These are phyloP conservation scores for Moringa oleifera DNA, from an alignment of 345 rosid genomes.

Conservation along the genomic window DNA sequence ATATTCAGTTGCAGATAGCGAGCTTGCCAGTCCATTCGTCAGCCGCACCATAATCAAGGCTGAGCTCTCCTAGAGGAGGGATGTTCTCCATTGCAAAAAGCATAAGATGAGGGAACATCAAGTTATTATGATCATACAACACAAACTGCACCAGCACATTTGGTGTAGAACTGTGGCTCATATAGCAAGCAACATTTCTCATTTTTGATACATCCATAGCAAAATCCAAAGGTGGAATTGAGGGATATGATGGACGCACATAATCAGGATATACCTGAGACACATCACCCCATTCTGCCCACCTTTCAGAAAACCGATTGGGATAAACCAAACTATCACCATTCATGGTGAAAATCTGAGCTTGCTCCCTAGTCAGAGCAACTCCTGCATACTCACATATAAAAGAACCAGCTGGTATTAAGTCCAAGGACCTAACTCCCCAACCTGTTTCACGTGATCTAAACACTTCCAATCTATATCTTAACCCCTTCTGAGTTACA, in stretches of 20 bases:
- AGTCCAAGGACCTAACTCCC: slow-evolving; percentile 87
- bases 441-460: slow-evolving; percentile 88
- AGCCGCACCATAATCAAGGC: slow-evolving; percentile 90
- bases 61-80: slow-evolving; percentile 83
- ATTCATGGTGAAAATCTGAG: slow-evolving; percentile 66
- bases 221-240: slow-evolving; percentile 77
- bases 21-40: slow-evolving; percentile 81
- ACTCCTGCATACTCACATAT: slow-evolving; percentile 90
- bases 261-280: slow-evolving; percentile 56
- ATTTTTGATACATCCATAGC: slow-evolving; percentile 92
- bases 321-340: slow-evolving; percentile 83
- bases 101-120: slow-evolving; percentile 92
- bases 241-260: slow-evolving; percentile 52
- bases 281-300: slow-evolving; percentile 89
- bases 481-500: slow-evolving; percentile 69
- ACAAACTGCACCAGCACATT: slow-evolving; percentile 84
- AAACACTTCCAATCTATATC: slow-evolving; percentile 70
- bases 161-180: slow-evolving; percentile 80
- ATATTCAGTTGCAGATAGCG: slow-evolving; percentile 54
- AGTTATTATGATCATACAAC: slow-evolving; percentile 74
- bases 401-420: slow-evolving; percentile 86
- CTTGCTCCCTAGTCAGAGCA: slow-evolving; percentile 83
- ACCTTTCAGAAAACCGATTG: slow-evolving; percentile 53
- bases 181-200: slow-evolving; percentile 93
- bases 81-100: slow-evolving; percentile 85